phyloP scores from a whole-genome alignment of 306 rosid genomes.

The Quillaja saponaria region DNA sequence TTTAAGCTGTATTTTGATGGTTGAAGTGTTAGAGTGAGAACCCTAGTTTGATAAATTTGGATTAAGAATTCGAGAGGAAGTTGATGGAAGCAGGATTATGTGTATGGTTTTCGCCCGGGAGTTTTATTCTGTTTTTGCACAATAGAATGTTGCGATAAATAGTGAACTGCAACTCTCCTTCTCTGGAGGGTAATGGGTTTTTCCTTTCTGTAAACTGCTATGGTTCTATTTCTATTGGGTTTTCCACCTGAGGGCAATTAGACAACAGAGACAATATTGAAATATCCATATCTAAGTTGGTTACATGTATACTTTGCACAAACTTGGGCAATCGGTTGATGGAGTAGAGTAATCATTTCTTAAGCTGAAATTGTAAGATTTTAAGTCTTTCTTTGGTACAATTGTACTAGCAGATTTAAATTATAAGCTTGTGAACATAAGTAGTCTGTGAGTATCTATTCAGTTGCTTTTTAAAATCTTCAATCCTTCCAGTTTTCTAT shows the following conservation, averaged over 20 bases:
- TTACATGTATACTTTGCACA: not conserved
- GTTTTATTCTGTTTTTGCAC: not conserved
- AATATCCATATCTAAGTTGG: not conserved
- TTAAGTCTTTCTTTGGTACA: too few relatives aligned
- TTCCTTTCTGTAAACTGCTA: slow-evolving; percentile 5
- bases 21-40: slow-evolving; percentile 16
- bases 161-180: too few relatives aligned
- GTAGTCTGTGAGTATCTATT: not conserved
- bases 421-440: not conserved
- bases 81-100: slow-evolving; percentile 18
- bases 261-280: not conserved
- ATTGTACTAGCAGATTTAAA: too few relatives aligned
- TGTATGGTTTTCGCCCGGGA: slow-evolving; percentile 8
- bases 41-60: slow-evolving; percentile 36
- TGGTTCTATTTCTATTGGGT: slow-evolving; percentile 1
- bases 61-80: slow-evolving; percentile 12
- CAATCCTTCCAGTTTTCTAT: too few relatives aligned
- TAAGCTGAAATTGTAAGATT: too few relatives aligned
- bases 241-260: not conserved
- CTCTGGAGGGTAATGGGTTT: slow-evolving; percentile 18
- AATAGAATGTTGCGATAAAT: not conserved
- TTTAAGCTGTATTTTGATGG: slow-evolving; percentile 8
- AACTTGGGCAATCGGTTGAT: too few relatives aligned
- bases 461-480: not conserved
- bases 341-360: too few relatives aligned